These are phyloP conservation scores for Mycena chlorophos DNA, from an alignment of 768 basidiomycete species.

Conservation along the genomic window DNA sequence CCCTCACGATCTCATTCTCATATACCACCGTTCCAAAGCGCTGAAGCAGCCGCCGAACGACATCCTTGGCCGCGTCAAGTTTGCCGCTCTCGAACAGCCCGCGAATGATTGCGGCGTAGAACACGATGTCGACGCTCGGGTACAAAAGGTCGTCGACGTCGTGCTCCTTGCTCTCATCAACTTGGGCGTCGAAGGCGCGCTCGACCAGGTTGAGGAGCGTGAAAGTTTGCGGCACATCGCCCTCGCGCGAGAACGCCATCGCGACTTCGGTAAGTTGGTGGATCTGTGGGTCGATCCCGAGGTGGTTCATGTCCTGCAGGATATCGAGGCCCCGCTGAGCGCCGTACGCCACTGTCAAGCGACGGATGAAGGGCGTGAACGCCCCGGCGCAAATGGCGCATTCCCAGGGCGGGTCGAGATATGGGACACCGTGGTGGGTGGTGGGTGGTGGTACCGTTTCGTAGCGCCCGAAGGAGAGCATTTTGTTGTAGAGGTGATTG, in stretches of 20 bases:
- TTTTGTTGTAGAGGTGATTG: slow-evolving; percentile 44
- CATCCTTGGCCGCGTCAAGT: slow-evolving; percentile 1
- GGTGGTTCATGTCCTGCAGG: slow-evolving; percentile 52
- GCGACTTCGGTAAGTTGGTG: slow-evolving; percentile 54
- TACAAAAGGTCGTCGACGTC: background rate
- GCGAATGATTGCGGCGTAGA: slow-evolving; percentile 17
- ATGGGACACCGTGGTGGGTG: slow-evolving; percentile 16
- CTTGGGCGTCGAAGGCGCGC: background rate
- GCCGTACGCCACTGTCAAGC: slow-evolving; percentile 34
- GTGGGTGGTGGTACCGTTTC: slow-evolving; percentile 1
- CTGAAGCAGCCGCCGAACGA: slow-evolving; percentile 10
- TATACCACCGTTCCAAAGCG: slow-evolving; percentile 9
- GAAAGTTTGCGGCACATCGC: slow-evolving; percentile 37
- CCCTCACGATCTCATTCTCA: slow-evolving; percentile 1
- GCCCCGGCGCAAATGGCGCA: slow-evolving; percentile 29
- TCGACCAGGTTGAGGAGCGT: slow-evolving; percentile 46
- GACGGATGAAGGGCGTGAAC: slow-evolving; percentile 57
- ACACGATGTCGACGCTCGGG: slow-evolving; percentile 16
- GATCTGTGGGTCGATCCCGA: slow-evolving; percentile 46
- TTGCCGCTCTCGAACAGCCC: slow-evolving; percentile 12
- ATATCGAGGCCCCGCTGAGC: slow-evolving; percentile 38
- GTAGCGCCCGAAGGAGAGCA: slow-evolving; percentile 33
- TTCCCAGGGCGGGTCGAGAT: slow-evolving; percentile 32
- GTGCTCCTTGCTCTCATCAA: background rate
- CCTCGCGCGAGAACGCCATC: slow-evolving; percentile 43